These are phyloP conservation scores for Spathaspora passalidarum DNA, from an alignment of 805 yeast species.

Conservation along the genomic window DNA sequence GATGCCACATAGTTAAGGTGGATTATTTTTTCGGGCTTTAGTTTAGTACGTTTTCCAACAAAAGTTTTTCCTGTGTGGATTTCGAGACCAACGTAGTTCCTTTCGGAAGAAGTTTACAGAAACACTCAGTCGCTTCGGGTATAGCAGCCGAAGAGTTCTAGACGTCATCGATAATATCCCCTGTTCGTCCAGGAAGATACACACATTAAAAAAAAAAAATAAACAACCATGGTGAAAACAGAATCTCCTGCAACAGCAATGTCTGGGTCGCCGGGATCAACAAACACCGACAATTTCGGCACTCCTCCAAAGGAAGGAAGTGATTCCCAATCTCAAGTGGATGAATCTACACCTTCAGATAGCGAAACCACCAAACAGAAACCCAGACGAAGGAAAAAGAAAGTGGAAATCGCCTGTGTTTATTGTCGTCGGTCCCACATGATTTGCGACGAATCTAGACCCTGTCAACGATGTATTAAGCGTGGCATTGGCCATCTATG, in stretches of 20 bases:
- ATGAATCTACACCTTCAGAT: constrained; percentile 3
- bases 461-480: constrained; percentile 81
- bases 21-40: no score
- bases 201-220: neutral
- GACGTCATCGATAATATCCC: neutral
- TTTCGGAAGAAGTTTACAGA: no score
- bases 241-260: neutral
- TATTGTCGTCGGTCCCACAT: constrained; percentile 91
- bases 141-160: neutral
- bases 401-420: constrained; percentile 73
- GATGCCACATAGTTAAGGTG: no score
- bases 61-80: neutral
- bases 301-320: neutral
- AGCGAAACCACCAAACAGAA: constrained; percentile 1
- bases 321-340: constrained; percentile 2
- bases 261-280: neutral
- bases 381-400: constrained; percentile 39
- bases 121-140: neutral
- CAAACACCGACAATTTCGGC: neutral
- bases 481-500: constrained; percentile 88
- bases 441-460: constrained; percentile 80
- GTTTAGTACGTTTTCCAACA: neutral
- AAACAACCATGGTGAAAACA: neutral
- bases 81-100: neutral
- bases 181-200: neutral